Conservation (phyloP, 163 green algal genomes). For the Coccomyxa subellipsoidea region DNA sequence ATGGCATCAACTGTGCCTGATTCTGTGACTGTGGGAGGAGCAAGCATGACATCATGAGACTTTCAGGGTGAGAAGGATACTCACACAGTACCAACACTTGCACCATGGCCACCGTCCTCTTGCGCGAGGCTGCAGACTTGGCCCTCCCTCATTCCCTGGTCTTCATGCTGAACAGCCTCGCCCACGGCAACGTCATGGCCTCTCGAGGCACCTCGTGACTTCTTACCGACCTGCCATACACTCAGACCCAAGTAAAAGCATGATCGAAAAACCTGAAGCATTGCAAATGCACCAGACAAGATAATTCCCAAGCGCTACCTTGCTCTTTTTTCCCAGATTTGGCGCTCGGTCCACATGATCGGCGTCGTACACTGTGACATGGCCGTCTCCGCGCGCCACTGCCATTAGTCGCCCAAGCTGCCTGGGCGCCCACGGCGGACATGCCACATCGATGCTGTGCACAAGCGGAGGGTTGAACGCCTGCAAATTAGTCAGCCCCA, state of each 20-base stretch:
- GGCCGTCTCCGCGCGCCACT: constrained; percentile 34
- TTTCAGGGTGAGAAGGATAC: no score
- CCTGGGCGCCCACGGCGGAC: constrained; percentile 9
- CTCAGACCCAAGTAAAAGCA: no score
- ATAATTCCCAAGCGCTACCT: neutral
- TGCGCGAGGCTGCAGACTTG: neutral
- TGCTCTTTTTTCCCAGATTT: neutral
- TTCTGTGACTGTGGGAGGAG: neutral
- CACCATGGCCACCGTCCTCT: neutral
- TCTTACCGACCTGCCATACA: neutral
- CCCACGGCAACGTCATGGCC: neutral
- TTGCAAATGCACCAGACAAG: neutral
- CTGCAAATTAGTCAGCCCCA: constrained; percentile 9
- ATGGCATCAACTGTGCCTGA: neutral
- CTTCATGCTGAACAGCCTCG: neutral
- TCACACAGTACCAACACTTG: neutral
- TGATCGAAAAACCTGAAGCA: neutral
- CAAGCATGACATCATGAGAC: no score
- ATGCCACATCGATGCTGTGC: constrained; percentile 21
- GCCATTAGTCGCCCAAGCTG: constrained; percentile 17
- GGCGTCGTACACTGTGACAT: constrained; percentile 30
- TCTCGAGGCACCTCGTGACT: neutral
- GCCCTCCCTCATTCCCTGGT: neutral
- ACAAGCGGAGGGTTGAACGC: constrained; percentile 48
- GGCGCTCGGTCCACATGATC: constrained; percentile 5